phyloP scores from a whole-genome alignment of 164 flowering plant genomes.

The Paratinospora sagittata region DNA sequence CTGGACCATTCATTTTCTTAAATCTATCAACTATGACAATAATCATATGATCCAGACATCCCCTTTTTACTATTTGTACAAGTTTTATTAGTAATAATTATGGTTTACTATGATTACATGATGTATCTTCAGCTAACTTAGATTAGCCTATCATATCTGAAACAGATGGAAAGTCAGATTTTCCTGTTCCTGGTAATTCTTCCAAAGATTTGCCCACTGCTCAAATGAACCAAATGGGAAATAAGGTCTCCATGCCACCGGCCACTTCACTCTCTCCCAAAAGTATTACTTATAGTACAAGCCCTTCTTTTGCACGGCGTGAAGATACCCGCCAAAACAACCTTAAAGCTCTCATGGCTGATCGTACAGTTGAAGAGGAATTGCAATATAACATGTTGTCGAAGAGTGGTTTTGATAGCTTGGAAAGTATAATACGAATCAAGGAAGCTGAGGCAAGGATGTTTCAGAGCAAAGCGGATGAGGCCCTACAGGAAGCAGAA shows the following conservation, averaged over 20 bases:
- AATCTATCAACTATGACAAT: background rate
- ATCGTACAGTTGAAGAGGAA: slow-evolving; percentile 36
- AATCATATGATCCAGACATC: background rate
- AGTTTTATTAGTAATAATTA: background rate
- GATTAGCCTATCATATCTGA: slow-evolving; percentile 11
- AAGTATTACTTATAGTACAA: slow-evolving; percentile 26
- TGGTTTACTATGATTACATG: background rate
- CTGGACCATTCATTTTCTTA: background rate
- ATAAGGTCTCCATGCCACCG: slow-evolving; percentile 27
- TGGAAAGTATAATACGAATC: slow-evolving; percentile 70
- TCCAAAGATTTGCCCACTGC: slow-evolving; percentile 35
- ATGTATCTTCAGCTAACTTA: slow-evolving; percentile 3
- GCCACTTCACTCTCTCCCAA: slow-evolving; percentile 33
- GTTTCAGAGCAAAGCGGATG: slow-evolving; percentile 89
- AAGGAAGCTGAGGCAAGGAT: slow-evolving; percentile 88
- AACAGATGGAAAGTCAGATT: slow-evolving; percentile 38
- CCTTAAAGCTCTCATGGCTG: slow-evolving; percentile 29
- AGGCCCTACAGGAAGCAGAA: slow-evolving; percentile 82
- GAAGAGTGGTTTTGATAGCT: slow-evolving; percentile 60
- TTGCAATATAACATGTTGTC: slow-evolving; percentile 32
- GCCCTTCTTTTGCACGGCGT: slow-evolving; percentile 26
- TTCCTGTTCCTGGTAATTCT: slow-evolving; percentile 30
- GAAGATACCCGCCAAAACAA: slow-evolving; percentile 29
- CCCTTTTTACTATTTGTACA: background rate
- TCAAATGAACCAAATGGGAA: slow-evolving; percentile 35